Percentiles rank a stretch among this genome's conserved stretches.
phyloP scores from a whole-genome alignment of 176 grass and related monocot species.

The Saccharum officinarum region DNA sequence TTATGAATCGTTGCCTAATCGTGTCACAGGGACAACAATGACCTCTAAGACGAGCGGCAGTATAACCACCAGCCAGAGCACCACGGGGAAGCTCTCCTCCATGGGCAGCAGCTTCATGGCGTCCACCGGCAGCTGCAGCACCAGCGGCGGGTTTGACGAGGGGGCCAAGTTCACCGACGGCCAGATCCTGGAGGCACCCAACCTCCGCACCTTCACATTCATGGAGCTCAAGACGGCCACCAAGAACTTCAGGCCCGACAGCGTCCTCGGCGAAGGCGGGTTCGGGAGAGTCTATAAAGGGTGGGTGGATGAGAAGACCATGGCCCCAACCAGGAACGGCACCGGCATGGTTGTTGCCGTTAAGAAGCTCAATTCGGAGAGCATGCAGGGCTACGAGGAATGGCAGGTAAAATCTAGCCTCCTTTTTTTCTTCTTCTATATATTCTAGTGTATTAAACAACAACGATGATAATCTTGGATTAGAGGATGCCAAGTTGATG shows the following conservation, averaged over 20 bases:
- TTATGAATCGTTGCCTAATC: background rate
- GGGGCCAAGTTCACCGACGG: slow-evolving; percentile 42
- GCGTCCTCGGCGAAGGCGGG: slow-evolving; percentile 60
- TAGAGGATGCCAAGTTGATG: background rate
- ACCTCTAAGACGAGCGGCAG: slow-evolving; percentile 68
- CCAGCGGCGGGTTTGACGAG: slow-evolving; percentile 24
- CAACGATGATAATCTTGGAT: background rate
- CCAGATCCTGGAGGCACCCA: slow-evolving; percentile 70
- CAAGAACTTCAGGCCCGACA: slow-evolving; percentile 65
- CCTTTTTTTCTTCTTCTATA: background rate
- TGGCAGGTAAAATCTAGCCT: slow-evolving; percentile 66
- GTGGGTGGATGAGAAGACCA: slow-evolving; percentile 86
- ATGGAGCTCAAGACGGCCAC: slow-evolving; percentile 63
- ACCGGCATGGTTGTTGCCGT: slow-evolving; percentile 63
- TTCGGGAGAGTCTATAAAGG: slow-evolving; percentile 92
- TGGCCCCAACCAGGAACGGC: slow-evolving; percentile 48
- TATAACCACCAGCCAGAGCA: slow-evolving; percentile 57
- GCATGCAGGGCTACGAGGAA: slow-evolving; percentile 81
- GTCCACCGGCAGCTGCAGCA: slow-evolving; percentile 41
- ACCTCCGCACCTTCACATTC: slow-evolving; percentile 78
- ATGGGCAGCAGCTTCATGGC: slow-evolving; percentile 49
- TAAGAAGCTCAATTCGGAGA: slow-evolving; percentile 85
- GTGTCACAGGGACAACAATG: slow-evolving; percentile 44
- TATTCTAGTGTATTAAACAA: background rate
- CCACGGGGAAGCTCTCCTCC: slow-evolving; percentile 66